These are phyloP conservation scores for Myochromella boudieri DNA, from an alignment of 768 basidiomycete genomes.

Conservation along the genomic window DNA sequence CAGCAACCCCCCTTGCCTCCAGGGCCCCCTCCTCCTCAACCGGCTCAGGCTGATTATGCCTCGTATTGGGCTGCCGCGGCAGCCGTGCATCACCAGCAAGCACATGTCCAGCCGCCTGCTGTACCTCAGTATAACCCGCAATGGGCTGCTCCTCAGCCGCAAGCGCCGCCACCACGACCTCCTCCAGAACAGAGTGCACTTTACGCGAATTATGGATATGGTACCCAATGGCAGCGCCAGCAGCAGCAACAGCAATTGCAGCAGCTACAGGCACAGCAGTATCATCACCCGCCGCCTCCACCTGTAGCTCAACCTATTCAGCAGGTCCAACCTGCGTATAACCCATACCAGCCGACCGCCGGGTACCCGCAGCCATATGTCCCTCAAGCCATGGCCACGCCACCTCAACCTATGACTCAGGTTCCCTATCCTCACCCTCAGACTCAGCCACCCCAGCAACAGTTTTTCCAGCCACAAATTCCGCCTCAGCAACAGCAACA, in stretches of 20 bases:
- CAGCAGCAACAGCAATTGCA: conserved; percentile 48
- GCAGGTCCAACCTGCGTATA: conserved; percentile 63
- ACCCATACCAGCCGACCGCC: conserved; percentile 71
- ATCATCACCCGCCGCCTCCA: conserved; percentile 53
- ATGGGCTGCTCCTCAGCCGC: conserved; percentile 62
- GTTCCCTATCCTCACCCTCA: conserved; percentile 47
- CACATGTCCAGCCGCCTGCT: conserved; percentile 50
- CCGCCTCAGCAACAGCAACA: conserved; percentile 45
- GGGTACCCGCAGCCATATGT: conserved; percentile 68
- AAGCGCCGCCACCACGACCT: conserved; percentile 43
- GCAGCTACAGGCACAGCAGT: conserved; percentile 50
- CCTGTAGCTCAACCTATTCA: conserved; percentile 52
- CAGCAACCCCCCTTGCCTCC: conserved; percentile 79
- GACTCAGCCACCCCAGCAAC: conserved; percentile 42
- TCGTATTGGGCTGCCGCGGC: conserved; percentile 73
- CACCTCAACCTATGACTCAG: conserved; percentile 53
- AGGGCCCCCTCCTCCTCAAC: conserved; percentile 74
- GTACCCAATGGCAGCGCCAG: conserved; percentile 73
- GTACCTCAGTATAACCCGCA: conserved; percentile 60
- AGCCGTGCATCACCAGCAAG: conserved; percentile 43
- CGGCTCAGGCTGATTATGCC: conserved; percentile 69
- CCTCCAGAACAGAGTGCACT: conserved; percentile 79
- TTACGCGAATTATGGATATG: conserved; percentile 92
- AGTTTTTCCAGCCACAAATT: conserved; percentile 44
- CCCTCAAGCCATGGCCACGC: conserved; percentile 52